Evolutionary conservation across 768 basidiomycete genomes (phyloP), one percentile per base, ranked within the genome.

Genomic region (Leccinum subgranulosum): DNA sequence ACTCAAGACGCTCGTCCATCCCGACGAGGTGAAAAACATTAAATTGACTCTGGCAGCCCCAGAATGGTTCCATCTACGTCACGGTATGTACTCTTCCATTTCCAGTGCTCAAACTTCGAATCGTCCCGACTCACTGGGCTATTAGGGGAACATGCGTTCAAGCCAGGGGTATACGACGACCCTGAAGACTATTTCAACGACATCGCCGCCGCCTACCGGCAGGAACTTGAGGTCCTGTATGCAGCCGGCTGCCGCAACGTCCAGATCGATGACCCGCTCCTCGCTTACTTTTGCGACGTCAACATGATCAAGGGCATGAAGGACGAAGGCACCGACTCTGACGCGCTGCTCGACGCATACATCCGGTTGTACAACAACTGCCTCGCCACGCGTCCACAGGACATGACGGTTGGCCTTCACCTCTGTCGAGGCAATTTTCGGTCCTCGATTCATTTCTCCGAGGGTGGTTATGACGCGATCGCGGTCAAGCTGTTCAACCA

Each of bases 41-140:
- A 91, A 92, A 69, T 65, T 90, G 57, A 90, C 85, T 14, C 75
- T 88, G 70, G 85, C 83, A 58, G 82, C 87, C 0, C 88, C 88
- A 3, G 83, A 84, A 34, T 87, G 86, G 85, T 85, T 83, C 69
- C 85, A 87, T 67, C 81, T 87, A 28, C 81, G 83, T 25, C 85
- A 86, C 66, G 87, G 87, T 51, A 77, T 76, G 62, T 6, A 7
- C 5, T 5, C 15, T 27, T 41, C 11, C 3, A 21, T n/a, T 55
- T 4, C 12, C 4, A 4, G 12, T 15, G 21, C 29, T 17, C 14
- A 4, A 3, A 3, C 11, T 3, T 27, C 7, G 6, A 8, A 2
- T 29, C 47, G 10, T 1, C 4, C 8, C 4, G 15, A 49, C 47
- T 62, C 36, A 59, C 27, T 1, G 5, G 14, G 12, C 7, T 6